Evolutionary conservation across 257 asterid species (phyloP).

Genomic region (Solanum paucissectum): DNA sequence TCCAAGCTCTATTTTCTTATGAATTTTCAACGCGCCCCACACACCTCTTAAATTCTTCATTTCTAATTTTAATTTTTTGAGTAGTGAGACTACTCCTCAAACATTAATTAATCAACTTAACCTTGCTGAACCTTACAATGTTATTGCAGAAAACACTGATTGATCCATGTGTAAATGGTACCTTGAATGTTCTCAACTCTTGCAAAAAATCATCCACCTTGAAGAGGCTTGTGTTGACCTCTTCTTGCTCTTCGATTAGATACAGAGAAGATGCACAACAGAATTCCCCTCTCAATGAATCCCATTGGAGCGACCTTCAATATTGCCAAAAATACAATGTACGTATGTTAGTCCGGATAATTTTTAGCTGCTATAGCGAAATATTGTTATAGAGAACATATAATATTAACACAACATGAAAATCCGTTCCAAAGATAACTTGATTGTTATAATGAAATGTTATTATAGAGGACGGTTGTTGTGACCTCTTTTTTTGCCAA

Average conservation of each 20-base stretch:
- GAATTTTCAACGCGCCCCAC: background rate
- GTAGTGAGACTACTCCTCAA: background rate
- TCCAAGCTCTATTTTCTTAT: background rate
- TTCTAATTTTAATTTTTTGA: too few relatives aligned
- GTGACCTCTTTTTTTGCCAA: background rate
- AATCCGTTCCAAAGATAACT: background rate
- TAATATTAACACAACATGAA: background rate
- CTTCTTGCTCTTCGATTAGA: conserved; percentile 83
- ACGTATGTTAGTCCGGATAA: background rate
- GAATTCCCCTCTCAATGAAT: conserved; percentile 69
- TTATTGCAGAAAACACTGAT: conserved; percentile 56
- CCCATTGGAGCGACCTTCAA: conserved; percentile 82
- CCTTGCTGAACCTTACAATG: background rate
- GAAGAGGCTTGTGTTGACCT: conserved; percentile 80
- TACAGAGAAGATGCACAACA: conserved; percentile 52
- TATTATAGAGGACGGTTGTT: background rate
- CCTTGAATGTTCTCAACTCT: conserved; percentile 71
- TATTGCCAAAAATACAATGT: conserved; percentile 70
- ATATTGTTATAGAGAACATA: background rate
- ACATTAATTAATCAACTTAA: background rate
- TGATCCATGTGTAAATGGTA: conserved; percentile 75
- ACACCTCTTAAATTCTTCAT: background rate
- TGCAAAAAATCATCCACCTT: conserved; percentile 54
- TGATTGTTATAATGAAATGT: background rate
- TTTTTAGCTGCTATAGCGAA: background rate